Base-by-base conservation (phyloP, 2,329 filamentous ascomycete species). In the Neonectria magnoliae region DNA sequence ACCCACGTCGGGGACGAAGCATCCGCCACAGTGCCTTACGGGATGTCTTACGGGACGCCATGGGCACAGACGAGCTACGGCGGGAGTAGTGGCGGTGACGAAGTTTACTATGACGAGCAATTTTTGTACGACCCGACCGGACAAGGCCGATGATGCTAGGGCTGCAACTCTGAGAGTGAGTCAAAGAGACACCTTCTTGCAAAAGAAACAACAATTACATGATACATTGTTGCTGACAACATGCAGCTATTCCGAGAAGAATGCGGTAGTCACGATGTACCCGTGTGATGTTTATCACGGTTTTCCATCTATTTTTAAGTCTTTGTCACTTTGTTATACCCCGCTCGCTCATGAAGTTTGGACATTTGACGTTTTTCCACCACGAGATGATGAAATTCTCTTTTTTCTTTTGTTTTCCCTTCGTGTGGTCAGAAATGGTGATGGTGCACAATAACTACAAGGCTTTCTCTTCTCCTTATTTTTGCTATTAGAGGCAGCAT, bases 1-100 rank as follows among this genome's bases (percentile, higher is more conserved):
- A 81, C 77, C 54, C 77, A 77, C 57, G 64, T 72, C 33, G 76
- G 72, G 48, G 81, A 80, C 50, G 81, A 81, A 52, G 64, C 68
- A 27, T 76, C 76, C 57, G 63, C 71, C 22, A 69, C 71, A 36
- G 73, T 68, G 16, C 67, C 75, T 4, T 80, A 78, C 62, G 62
- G 67, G 16, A 62, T 68, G 20, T 67, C 75, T 5, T 75, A 75
- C 51, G 66, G 66, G 20, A 57, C 66, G 5, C 67, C 68, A 45
- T 73, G 71, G 70, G 18, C 70, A 13, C 79, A 78, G 41, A 65
- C 74, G n/a, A 77, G 75, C 60, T 79, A 80, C 44, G 73, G 72
- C 11, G 75, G 75, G 41, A 77, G 75, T 56, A 78, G 70, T 51
- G 75, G 71, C 27, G 75, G 70, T 31, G 77, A 81, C 18, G 78